Evolutionary conservation across 108 stramenopile genomes (phyloP).

Genomic region (Nannochloropsis gaditana): DNA sequence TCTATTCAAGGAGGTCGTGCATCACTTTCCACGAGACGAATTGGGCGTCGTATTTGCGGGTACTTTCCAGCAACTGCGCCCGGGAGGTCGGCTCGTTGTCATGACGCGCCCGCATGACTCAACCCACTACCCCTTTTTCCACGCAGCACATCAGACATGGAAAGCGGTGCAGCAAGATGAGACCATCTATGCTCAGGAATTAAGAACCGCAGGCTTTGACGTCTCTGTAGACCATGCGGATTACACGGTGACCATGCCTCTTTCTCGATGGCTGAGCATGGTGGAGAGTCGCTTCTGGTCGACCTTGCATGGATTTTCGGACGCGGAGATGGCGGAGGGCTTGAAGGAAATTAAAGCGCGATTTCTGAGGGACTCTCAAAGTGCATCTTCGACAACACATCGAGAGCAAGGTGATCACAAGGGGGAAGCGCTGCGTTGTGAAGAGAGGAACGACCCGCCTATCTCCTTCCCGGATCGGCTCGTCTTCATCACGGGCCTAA

Average conservation of each 20-base stretch:
- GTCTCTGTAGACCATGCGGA: neutral
- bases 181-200: neutral
- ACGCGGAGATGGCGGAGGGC: neutral
- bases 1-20: neutral
- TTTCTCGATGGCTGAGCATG: conserved; percentile 5
- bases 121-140: conserved; percentile 6
- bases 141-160: neutral
- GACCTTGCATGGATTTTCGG: conserved; percentile 12
- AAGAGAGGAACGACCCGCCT: neutral
- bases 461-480: neutral
- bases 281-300: conserved; percentile 5
- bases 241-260: neutral
- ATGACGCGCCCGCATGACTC: conserved; percentile 9
- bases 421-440: neutral
- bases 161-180: neutral
- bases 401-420: neutral
- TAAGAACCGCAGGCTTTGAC: neutral
- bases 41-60: neutral
- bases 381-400: too few relatives aligned
- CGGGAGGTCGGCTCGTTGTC: neutral
- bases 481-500: neutral
- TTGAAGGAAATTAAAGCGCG: neutral
- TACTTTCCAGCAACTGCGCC: neutral
- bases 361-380: too few relatives aligned
- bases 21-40: neutral